Evolutionary conservation across 2,329 filamentous ascomycete genomes (phyloP).

Genomic region (Sarocladium brachiariae): DNA sequence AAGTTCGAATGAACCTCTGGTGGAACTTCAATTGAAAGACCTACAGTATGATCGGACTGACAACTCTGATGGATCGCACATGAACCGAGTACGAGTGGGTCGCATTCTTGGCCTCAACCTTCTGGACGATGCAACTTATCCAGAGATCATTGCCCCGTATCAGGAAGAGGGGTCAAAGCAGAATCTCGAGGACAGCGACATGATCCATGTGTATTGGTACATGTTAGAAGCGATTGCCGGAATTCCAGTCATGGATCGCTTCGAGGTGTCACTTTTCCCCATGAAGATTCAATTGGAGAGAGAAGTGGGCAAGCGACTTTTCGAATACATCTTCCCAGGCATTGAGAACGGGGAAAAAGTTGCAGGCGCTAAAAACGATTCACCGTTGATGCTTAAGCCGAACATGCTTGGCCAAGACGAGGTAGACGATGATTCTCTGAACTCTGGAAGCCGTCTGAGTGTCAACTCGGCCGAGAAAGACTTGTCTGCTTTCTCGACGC

Average conservation of each 20-base stretch:
- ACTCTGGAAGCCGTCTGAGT: constrained; percentile 30
- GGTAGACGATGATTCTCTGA: constrained; percentile 33
- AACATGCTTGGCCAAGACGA: constrained; percentile 17
- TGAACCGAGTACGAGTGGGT: constrained; percentile 84
- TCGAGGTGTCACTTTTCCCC: constrained; percentile 89
- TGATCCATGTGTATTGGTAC: constrained; percentile 93
- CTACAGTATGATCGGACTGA: constrained; percentile 93
- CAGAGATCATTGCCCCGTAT: constrained; percentile 91
- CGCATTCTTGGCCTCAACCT: constrained; percentile 85
- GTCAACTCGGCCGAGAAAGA: constrained; percentile 37
- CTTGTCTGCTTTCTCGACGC: constrained; percentile 46
- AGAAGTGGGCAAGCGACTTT: constrained; percentile 85
- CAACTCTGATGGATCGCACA: constrained; percentile 93
- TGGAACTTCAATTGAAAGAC: constrained; percentile 87
- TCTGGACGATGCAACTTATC: constrained; percentile 84
- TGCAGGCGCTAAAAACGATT: constrained; percentile 46
- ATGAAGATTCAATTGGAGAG: constrained; percentile 90
- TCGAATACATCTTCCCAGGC: constrained; percentile 96
- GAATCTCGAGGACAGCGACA: constrained; percentile 55
- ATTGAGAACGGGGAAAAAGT: constrained; percentile 52
- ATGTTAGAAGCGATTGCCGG: constrained; percentile 98
- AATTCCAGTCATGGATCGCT: constrained; percentile 94
- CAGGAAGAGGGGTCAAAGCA: constrained; percentile 55
- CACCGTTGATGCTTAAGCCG: constrained; percentile 50
- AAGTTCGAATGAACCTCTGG: constrained; percentile 77